Evolutionary conservation across 108 stramenopile genomes (phyloP).

Genomic region (Skeletonema grethae): DNA sequence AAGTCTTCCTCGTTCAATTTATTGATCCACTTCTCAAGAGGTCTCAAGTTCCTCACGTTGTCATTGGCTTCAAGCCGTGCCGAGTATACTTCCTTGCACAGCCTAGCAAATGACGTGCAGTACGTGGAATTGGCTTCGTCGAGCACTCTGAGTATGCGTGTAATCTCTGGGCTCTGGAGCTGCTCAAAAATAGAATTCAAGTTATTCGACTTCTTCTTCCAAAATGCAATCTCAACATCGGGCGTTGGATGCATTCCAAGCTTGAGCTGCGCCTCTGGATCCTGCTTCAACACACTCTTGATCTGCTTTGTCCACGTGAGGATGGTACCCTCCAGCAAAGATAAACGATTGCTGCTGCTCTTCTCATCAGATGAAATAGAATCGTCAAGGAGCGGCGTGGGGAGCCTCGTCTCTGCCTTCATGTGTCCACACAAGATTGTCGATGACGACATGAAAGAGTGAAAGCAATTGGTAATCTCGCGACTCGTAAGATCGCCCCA

Average conservation of each 20-base stretch:
- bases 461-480: slow-evolving; percentile 82
- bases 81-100: slow-evolving; percentile 87
- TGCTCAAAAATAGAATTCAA: slow-evolving; percentile 90
- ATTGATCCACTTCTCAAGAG: slow-evolving; percentile 67
- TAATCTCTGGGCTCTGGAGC: slow-evolving; percentile 79
- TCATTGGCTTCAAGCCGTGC: slow-evolving; percentile 90
- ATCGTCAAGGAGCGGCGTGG: slow-evolving; percentile 78
- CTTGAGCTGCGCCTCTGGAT: slow-evolving; percentile 87
- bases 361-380: slow-evolving; percentile 49
- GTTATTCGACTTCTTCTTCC: slow-evolving; percentile 87
- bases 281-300: slow-evolving; percentile 88
- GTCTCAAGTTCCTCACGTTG: slow-evolving; percentile 86
- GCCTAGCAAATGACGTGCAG: slow-evolving; percentile 82
- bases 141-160: slow-evolving; percentile 75
- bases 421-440: slow-evolving; percentile 89
- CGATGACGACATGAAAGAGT: slow-evolving; percentile 76
- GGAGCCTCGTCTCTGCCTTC: slow-evolving; percentile 87
- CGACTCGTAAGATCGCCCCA: slow-evolving; percentile 90
- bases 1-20: slow-evolving; percentile 73
- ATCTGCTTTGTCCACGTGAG: slow-evolving; percentile 95
- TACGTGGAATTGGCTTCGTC: slow-evolving; percentile 86
- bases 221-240: slow-evolving; percentile 86
- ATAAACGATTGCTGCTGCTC: slow-evolving; percentile 61
- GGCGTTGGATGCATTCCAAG: slow-evolving; percentile 85
- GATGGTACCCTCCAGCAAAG: slow-evolving; percentile 87